phyloP scores from a whole-genome alignment of 352 stramenopile genomes.

The Pythium phragmitis region DNA sequence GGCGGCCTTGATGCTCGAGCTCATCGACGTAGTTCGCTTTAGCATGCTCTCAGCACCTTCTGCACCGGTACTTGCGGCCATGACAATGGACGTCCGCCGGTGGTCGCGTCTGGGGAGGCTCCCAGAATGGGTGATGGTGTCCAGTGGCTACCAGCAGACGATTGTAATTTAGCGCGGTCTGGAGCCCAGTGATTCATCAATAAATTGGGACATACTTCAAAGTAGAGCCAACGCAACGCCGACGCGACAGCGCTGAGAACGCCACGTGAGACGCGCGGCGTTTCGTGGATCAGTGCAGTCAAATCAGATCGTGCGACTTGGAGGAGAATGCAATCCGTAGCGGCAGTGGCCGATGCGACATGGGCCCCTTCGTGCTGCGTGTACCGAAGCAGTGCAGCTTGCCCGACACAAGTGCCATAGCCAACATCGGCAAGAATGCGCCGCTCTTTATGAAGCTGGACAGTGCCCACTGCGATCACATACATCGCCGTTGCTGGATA shows the following conservation, averaged over 20 bases:
- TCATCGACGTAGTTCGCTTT: conserved; percentile 53
- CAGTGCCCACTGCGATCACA: conserved; percentile 61
- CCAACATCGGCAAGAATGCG: conserved; percentile 62
- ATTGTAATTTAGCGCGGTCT: not conserved
- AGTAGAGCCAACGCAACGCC: conserved; percentile 72
- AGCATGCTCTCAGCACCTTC: conserved; percentile 42
- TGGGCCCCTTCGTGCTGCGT: conserved; percentile 66
- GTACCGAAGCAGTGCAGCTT: conserved; percentile 68
- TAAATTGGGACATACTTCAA: conserved; percentile 46
- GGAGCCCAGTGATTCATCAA: not conserved
- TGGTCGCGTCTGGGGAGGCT: conserved; percentile 58
- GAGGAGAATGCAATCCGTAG: conserved; percentile 67
- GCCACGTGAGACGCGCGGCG: conserved; percentile 61
- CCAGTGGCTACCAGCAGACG: conserved; percentile 38
- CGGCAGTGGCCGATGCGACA: conserved; percentile 68
- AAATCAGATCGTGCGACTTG: conserved; percentile 68
- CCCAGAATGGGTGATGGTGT: conserved; percentile 61
- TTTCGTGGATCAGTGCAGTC: conserved; percentile 73
- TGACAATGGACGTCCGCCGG: conserved; percentile 33
- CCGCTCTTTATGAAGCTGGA: conserved; percentile 79
- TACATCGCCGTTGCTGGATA: conserved; percentile 72
- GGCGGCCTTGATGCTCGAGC: conserved; percentile 60
- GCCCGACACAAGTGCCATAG: conserved; percentile 72
- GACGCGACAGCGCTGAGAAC: conserved; percentile 82
- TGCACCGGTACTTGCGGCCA: conserved; percentile 16